phyloP scores from a whole-genome alignment of 2,329 filamentous ascomycete species.

The Beauveria rudraprayagi region DNA sequence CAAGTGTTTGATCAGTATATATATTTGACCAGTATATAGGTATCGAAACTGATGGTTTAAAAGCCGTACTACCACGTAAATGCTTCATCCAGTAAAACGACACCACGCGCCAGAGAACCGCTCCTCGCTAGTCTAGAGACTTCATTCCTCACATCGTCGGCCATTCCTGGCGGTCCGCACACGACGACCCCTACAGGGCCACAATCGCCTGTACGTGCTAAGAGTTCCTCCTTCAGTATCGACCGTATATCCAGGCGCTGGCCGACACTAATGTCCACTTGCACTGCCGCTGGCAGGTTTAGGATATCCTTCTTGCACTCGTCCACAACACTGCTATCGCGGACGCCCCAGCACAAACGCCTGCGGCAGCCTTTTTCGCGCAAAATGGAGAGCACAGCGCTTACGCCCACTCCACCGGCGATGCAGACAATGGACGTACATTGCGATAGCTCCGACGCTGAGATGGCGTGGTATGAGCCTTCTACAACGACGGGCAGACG shows the following conservation, averaged over 20 bases:
- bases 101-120: slow-evolving; percentile 14
- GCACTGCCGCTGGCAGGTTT: slow-evolving; percentile 13
- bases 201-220: slow-evolving; percentile 11
- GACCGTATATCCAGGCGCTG: slow-evolving; percentile 16
- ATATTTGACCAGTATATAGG: neutral
- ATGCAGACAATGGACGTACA: slow-evolving; percentile 22
- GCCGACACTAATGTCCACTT: slow-evolving; percentile 18
- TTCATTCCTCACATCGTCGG: slow-evolving; percentile 20
- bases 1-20: neutral
- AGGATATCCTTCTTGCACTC: slow-evolving; percentile 15
- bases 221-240: slow-evolving; percentile 18
- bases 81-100: slow-evolving; percentile 20
- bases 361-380: slow-evolving; percentile 10
- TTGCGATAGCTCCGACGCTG: slow-evolving; percentile 15
- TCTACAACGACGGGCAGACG: slow-evolving; percentile 21
- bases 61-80: slow-evolving; percentile 19
- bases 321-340: slow-evolving; percentile 14
- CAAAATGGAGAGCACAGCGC: slow-evolving; percentile 22
- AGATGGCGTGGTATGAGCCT: slow-evolving; percentile 21
- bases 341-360: slow-evolving; percentile 21
- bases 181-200: slow-evolving; percentile 20
- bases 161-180: slow-evolving; percentile 23
- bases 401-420: slow-evolving; percentile 26
- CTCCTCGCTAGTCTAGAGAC: slow-evolving; percentile 17
- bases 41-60: too few relatives aligned